phyloP scores from a whole-genome alignment of 2,329 filamentous ascomycete species.

The Verticillium tricorpus region DNA sequence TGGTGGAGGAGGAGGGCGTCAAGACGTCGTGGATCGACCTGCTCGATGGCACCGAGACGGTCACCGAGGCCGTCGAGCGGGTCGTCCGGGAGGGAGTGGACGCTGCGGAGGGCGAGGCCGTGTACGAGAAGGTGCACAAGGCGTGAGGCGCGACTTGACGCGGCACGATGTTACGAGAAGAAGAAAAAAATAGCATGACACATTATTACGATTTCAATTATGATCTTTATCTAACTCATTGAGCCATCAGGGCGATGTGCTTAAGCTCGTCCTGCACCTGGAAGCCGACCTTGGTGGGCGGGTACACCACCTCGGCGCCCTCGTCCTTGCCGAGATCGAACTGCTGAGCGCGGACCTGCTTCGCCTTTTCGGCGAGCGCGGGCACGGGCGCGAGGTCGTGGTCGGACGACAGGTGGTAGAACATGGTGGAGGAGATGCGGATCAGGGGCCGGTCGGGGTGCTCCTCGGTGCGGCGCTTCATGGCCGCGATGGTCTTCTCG shows the following conservation, averaged over 20 bases:
- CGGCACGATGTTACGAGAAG: not conserved
- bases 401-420: slow-evolving; percentile 57
- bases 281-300: slow-evolving; percentile 52
- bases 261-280: slow-evolving; percentile 54
- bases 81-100: slow-evolving; percentile 46
- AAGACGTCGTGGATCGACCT: slow-evolving; percentile 52
- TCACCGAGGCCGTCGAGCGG: slow-evolving; percentile 41
- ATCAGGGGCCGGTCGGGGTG: slow-evolving; percentile 46
- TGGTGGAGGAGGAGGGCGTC: slow-evolving; percentile 45
- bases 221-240: slow-evolving; percentile 5
- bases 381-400: slow-evolving; percentile 50
- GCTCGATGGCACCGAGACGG: slow-evolving; percentile 46
- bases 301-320: slow-evolving; percentile 44
- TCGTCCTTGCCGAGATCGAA: slow-evolving; percentile 47
- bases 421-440: slow-evolving; percentile 56
- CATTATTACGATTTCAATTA: not conserved
- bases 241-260: slow-evolving; percentile 49
- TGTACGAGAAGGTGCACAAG: slow-evolving; percentile 18
- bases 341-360: slow-evolving; percentile 39
- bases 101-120: slow-evolving; percentile 46
- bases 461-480: slow-evolving; percentile 35
- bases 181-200: not conserved
- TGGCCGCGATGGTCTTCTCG: slow-evolving; percentile 42
- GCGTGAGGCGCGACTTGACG: not conserved
- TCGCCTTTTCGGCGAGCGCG: slow-evolving; percentile 39